Evolutionary conservation across 345 rosid species (phyloP).

Genomic region (Citropsis articulata): DNA sequence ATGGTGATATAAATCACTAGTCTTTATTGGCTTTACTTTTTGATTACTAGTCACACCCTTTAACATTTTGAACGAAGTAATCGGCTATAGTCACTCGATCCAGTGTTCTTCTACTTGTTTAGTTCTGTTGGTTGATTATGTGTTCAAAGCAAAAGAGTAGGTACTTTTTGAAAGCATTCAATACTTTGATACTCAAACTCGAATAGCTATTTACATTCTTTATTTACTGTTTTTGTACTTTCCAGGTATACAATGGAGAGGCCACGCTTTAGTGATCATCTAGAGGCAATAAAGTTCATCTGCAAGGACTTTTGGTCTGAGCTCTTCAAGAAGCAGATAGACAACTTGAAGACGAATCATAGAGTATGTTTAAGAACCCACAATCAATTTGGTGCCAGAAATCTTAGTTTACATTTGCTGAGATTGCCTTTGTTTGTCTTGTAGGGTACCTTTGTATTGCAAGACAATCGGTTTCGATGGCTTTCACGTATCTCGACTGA

Average conservation of each 20-base stretch:
- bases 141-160: not conserved
- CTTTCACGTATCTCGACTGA: constrained; percentile 69
- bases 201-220: not conserved
- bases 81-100: not conserved
- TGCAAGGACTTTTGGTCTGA: constrained; percentile 99
- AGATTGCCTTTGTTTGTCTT: constrained; percentile 16
- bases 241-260: constrained; percentile 90
- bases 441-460: constrained; percentile 98
- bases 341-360: constrained; percentile 94
- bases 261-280: constrained; percentile 84
- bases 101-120: not conserved
- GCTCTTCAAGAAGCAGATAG: constrained; percentile 96
- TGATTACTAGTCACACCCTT: not conserved
- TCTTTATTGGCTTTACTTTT: not conserved
- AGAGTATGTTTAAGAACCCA: constrained; percentile 37
- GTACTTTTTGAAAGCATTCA: not conserved
- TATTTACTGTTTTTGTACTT: not conserved
- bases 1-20: not conserved
- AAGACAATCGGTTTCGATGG: constrained; percentile 93
- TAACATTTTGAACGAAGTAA: not conserved
- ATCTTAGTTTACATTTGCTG: not conserved
- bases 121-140: not conserved
- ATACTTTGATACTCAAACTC: not conserved
- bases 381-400: not conserved
- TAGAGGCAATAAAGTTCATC: constrained; percentile 96